Percentiles rank a stretch among this genome's conserved stretches.
These are phyloP conservation scores for Scutellaria barbata DNA, from an alignment of 257 asterid species.

Conservation along the genomic window DNA sequence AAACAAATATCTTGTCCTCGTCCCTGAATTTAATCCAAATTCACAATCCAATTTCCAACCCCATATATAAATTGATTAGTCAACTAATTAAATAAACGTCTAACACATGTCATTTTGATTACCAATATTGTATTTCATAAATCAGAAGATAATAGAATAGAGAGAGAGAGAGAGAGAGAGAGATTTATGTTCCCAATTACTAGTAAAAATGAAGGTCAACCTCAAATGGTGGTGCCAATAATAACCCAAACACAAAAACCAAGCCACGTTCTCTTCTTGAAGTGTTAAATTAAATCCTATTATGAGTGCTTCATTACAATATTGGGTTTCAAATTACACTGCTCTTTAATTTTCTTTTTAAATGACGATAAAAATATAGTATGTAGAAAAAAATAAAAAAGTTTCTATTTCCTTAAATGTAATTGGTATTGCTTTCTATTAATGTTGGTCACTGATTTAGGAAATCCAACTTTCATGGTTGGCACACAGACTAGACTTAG, in stretches of 20 bases:
- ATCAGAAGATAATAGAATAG: too few relatives aligned
- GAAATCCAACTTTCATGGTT: constrained; percentile 36
- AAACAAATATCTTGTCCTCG: too few relatives aligned
- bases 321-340: constrained; percentile 32
- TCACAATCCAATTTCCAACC: too few relatives aligned
- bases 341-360: neutral
- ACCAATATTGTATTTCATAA: too few relatives aligned
- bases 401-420: constrained; percentile 2
- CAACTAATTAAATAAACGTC: too few relatives aligned
- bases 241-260: constrained; percentile 38
- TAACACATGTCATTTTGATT: too few relatives aligned
- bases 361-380: neutral
- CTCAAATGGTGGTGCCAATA: constrained; percentile 35
- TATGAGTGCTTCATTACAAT: constrained; percentile 29
- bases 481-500: neutral
- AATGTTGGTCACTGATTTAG: constrained; percentile 26
- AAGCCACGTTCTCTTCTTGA: constrained; percentile 32
- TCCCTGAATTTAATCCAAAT: too few relatives aligned
- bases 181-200: constrained; percentile 30
- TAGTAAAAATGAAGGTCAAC: constrained; percentile 34
- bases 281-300: constrained; percentile 33
- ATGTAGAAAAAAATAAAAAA: too few relatives aligned
- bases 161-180: too few relatives aligned
- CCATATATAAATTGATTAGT: too few relatives aligned
- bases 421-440: constrained; percentile 21